Percentiles rank a stretch among this genome's conserved stretches.
These are phyloP conservation scores for Arctostaphylos glauca DNA, from an alignment of 148 eudicot species.

Conservation along the genomic window DNA sequence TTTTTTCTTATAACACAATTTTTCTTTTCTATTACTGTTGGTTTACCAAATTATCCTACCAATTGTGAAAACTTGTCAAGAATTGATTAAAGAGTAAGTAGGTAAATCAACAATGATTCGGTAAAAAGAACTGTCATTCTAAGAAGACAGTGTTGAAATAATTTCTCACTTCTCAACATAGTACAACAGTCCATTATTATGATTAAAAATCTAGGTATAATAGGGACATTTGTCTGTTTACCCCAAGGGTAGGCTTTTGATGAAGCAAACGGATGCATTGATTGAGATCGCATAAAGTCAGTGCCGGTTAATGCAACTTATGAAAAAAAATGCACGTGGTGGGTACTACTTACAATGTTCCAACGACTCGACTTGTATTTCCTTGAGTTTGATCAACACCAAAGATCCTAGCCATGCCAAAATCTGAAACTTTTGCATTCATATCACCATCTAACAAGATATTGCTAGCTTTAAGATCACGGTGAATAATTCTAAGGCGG, in stretches of 20 bases:
- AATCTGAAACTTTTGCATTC: no score
- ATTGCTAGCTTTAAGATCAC: no score
- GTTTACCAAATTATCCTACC: background rate
- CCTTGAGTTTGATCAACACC: no score
- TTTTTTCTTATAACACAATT: no score
- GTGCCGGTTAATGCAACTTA: background rate
- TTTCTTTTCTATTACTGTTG: no score
- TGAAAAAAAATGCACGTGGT: background rate
- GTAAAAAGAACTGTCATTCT: background rate
- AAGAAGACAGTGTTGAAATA: no score
- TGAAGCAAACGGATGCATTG: background rate
- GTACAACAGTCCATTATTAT: background rate
- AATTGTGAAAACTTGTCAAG: background rate
- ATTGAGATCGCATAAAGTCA: background rate
- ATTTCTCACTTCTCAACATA: no score
- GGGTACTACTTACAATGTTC: constrained; percentile 40
- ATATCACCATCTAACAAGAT: no score
- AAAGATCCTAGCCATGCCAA: no score
- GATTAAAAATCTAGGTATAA: background rate
- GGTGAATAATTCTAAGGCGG: no score
- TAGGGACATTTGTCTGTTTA: background rate
- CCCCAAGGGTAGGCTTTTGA: background rate
- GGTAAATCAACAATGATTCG: background rate
- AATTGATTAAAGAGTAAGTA: background rate
- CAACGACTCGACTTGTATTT: no score